These are phyloP conservation scores for Kwoniella botswanensis DNA, from an alignment of 768 basidiomycete species.

Conservation along the genomic window DNA sequence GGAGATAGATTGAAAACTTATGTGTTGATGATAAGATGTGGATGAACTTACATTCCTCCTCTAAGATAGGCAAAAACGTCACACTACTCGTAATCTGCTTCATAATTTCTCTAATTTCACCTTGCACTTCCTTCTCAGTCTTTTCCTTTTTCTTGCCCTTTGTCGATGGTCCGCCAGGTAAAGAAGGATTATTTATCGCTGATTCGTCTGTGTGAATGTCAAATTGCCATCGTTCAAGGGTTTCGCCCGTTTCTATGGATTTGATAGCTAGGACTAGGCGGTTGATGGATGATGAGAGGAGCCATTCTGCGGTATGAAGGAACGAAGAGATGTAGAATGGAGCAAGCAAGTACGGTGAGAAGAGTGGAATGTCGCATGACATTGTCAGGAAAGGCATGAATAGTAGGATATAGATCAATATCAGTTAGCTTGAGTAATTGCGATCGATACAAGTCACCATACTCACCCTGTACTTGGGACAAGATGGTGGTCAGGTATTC, in stretches of 20 bases:
- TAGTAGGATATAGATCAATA: too few species aligned
- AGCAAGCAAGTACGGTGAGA: too few species aligned
- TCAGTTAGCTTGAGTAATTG: too few species aligned
- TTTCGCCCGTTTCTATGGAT: conserved; percentile 86
- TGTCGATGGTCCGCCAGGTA: conserved; percentile 13
- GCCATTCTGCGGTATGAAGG: conserved; percentile 72
- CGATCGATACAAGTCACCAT: not conserved
- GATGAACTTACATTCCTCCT: conserved; percentile 66
- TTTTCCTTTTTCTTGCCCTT: conserved; percentile 54
- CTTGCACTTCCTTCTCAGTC: conserved; percentile 78
- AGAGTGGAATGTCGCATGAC: too few species aligned
- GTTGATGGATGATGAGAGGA: conserved; percentile 86
- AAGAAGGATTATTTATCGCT: conserved; percentile 20
- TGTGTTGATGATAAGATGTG: too few species aligned
- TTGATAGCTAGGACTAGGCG: conserved; percentile 95
- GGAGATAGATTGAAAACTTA: too few species aligned
- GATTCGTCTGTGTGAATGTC: conserved; percentile 71
- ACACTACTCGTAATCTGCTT: conserved; percentile 98
- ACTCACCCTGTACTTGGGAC: conserved; percentile 86
- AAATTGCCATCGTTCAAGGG: conserved; percentile 97
- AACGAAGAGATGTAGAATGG: too few species aligned
- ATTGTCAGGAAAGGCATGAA: too few species aligned
- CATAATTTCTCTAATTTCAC: conserved; percentile 95
- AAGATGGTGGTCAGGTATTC: conserved; percentile 94
- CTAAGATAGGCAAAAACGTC: conserved; percentile 92